Conservation (phyloP, 768 basidiomycete species). For the Termitomyces bulborhizus region DNA sequence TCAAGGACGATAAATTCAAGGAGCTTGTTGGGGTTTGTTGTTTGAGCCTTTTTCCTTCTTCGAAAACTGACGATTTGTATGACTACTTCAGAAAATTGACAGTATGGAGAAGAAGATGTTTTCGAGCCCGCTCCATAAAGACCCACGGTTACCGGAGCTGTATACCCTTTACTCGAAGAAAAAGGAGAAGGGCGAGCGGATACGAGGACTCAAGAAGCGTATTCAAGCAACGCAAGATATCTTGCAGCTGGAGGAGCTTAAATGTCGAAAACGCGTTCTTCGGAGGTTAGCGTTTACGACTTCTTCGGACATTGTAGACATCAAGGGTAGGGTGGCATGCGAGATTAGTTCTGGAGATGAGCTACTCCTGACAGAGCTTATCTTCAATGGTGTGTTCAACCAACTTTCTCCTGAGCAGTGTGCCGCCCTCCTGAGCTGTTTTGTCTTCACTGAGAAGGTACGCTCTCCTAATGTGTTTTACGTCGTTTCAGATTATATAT, state of each 20-base stretch:
- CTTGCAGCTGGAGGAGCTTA: constrained; percentile 93
- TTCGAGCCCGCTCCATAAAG: constrained; percentile 70
- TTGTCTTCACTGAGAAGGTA: constrained; percentile 97
- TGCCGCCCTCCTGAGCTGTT: constrained; percentile 92
- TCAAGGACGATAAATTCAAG: constrained; percentile 91
- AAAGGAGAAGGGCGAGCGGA: constrained; percentile 58
- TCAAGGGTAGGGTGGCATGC: constrained; percentile 97
- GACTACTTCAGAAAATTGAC: constrained; percentile 70
- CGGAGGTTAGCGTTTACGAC: constrained; percentile 89
- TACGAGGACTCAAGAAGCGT: constrained; percentile 75
- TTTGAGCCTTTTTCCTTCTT: not conserved
- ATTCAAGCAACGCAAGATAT: constrained; percentile 90
- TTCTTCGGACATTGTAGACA: constrained; percentile 87
- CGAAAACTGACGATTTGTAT: not conserved
- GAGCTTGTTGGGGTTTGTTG: constrained; percentile 68
- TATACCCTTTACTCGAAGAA: constrained; percentile 81
- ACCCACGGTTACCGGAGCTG: constrained; percentile 70
- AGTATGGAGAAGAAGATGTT: constrained; percentile 84
- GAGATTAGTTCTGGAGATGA: constrained; percentile 98
- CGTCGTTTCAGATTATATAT: not conserved
- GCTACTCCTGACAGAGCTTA: constrained; percentile 89
- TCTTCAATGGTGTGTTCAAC: constrained; percentile 97
- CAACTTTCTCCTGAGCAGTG: constrained; percentile 84
- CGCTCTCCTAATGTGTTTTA: not conserved
- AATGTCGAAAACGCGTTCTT: constrained; percentile 89